phyloP scores from a whole-genome alignment of 2,329 filamentous ascomycete genomes.

The Phoma herbarum region DNA sequence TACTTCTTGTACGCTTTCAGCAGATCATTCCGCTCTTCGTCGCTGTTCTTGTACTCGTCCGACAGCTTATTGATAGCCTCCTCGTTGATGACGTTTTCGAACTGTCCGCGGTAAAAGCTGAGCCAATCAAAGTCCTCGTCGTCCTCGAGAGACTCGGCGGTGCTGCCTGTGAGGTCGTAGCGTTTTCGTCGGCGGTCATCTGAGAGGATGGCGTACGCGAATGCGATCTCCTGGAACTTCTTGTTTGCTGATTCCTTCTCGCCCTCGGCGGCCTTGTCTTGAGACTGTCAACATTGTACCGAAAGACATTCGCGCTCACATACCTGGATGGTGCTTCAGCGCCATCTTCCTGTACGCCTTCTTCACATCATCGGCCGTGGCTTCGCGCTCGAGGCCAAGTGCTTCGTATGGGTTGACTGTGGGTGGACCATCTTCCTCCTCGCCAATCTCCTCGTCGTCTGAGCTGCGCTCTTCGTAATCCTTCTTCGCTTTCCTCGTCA shows the following conservation, averaged over 20 bases:
- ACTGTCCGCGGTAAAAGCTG: constrained; percentile 88
- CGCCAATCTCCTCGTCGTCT: constrained; percentile 58
- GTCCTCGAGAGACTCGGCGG: constrained; percentile 77
- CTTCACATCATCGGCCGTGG: constrained; percentile 82
- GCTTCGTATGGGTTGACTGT: constrained; percentile 81
- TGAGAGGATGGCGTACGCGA: constrained; percentile 92
- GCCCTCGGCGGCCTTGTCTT: constrained; percentile 78
- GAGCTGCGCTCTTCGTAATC: constrained; percentile 24
- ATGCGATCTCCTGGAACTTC: constrained; percentile 88
- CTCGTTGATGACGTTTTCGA: constrained; percentile 75
- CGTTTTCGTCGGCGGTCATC: constrained; percentile 80
- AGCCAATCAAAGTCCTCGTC: constrained; percentile 87
- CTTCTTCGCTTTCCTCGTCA: constrained; percentile 16
- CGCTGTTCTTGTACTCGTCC: constrained; percentile 80
- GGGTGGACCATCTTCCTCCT: constrained; percentile 64
- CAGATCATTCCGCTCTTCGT: constrained; percentile 83
- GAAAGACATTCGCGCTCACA: constrained; percentile 22
- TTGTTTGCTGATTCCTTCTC: constrained; percentile 77
- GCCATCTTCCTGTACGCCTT: constrained; percentile 91
- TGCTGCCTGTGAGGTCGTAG: constrained; percentile 91
- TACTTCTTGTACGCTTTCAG: constrained; percentile 76
- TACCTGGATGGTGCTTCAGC: constrained; percentile 79
- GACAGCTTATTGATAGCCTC: constrained; percentile 80
- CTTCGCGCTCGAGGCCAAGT: constrained; percentile 74
- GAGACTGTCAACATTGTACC: constrained; percentile 19